Percentiles rank a stretch among this genome's conserved stretches.
phyloP scores from a whole-genome alignment of 768 basidiomycete genomes.

The Jaapia argillacea region DNA sequence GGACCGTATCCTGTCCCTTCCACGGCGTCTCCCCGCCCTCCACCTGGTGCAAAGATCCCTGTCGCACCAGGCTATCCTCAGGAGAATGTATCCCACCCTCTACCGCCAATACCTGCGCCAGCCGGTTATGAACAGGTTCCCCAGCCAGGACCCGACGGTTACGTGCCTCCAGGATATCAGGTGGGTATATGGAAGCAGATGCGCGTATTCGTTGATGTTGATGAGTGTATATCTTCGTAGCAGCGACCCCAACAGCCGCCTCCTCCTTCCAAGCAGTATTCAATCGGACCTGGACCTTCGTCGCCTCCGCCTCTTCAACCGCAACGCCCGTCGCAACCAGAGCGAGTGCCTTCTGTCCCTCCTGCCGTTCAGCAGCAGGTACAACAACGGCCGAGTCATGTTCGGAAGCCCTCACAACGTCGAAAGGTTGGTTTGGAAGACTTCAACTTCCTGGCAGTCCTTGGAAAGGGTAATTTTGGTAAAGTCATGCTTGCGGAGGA shows the following conservation, averaged over 20 bases:
- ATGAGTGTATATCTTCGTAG: neutral
- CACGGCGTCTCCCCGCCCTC: conserved; percentile 10
- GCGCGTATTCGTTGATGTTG: neutral
- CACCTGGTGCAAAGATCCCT: conserved; percentile 27
- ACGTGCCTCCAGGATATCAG: too few species aligned
- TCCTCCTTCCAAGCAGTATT: neutral
- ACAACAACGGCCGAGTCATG: conserved; percentile 20
- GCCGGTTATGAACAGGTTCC: conserved; percentile 7
- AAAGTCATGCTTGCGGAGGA: conserved; percentile 99
- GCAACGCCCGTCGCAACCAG: conserved; percentile 14
- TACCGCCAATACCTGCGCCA: conserved; percentile 7
- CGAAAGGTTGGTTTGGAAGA: conserved; percentile 95
- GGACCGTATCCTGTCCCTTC: neutral
- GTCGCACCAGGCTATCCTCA: conserved; percentile 24
- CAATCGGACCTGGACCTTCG: neutral
- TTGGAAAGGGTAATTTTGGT: conserved; percentile 99
- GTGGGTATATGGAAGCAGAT: neutral
- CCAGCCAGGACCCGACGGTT: neutral
- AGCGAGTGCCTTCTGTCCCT: conserved; percentile 11
- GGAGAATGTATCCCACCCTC: conserved; percentile 22
- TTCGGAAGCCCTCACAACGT: conserved; percentile 30
- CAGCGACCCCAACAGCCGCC: neutral
- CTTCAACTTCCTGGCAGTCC: conserved; percentile 97
- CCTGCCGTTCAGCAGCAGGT: conserved; percentile 23
- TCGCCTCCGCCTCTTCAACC: conserved; percentile 5